Evolutionary conservation across 306 rosid genomes (phyloP).

Genomic region (Lithocarpus polystachyus): DNA sequence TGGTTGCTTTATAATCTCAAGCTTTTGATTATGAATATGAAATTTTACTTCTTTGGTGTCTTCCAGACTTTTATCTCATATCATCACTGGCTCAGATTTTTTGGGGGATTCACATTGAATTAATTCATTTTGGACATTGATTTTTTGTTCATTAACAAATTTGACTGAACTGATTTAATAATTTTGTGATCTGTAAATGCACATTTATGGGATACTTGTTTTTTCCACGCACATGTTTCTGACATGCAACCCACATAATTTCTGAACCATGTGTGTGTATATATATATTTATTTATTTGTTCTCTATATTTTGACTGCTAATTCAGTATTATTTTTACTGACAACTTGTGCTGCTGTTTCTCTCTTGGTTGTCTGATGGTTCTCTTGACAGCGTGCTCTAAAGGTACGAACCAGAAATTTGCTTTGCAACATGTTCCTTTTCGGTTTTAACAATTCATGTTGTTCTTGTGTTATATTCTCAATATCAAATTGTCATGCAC

Average conservation of each 20-base stretch:
- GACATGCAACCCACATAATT: neutral
- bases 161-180: too few species aligned
- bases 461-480: conserved; percentile 1
- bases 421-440: conserved; percentile 4
- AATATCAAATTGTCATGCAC: conserved; percentile 15
- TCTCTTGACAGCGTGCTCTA: conserved; percentile 65
- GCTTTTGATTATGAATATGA: neutral
- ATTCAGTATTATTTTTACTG: neutral
- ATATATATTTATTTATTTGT: too few species aligned
- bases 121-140: neutral
- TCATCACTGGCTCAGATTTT: neutral
- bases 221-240: neutral
- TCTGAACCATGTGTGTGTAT: neutral
- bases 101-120: neutral
- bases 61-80: neutral
- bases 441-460: neutral
- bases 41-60: neutral
- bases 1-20: neutral
- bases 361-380: conserved; percentile 18
- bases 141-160: too few species aligned
- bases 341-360: conserved; percentile 22
- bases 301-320: neutral
- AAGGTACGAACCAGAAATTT: conserved; percentile 49
- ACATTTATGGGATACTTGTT: neutral
- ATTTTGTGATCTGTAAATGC: neutral